Conservation (phyloP, 2,329 filamentous ascomycete genomes). For the Xylariaceae sp. region DNA sequence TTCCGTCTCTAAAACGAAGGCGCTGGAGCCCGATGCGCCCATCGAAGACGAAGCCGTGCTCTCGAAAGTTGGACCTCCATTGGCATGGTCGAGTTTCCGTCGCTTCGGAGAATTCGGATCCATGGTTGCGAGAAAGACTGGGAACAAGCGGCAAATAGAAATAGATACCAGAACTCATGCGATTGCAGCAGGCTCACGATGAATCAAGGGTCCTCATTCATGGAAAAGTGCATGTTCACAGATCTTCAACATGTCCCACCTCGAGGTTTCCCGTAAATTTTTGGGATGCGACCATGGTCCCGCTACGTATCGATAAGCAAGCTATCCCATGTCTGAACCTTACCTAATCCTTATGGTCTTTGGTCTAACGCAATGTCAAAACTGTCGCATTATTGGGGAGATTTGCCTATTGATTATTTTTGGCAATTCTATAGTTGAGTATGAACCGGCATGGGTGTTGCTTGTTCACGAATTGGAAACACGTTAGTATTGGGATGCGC, state of each 20-base stretch:
- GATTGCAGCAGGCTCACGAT: too few species aligned
- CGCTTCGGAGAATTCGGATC: slow-evolving; percentile 44
- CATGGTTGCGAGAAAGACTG: slow-evolving; percentile 31
- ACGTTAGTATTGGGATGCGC: too few species aligned
- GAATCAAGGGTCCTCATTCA: too few species aligned
- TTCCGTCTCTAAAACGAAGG: slow-evolving; percentile 57
- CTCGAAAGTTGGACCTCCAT: slow-evolving; percentile 36
- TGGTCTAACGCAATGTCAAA: too few species aligned
- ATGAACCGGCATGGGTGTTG: too few species aligned
- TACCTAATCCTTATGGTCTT: background rate
- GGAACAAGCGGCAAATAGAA: background rate
- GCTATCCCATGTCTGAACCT: background rate
- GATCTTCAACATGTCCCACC: slow-evolving; percentile 9
- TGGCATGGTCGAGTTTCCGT: slow-evolving; percentile 44
- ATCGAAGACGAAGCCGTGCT: slow-evolving; percentile 38
- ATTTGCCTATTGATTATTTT: too few species aligned
- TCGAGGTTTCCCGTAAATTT: slow-evolving; percentile 17
- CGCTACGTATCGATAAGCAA: slow-evolving; percentile 18
- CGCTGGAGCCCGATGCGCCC: slow-evolving; percentile 39
- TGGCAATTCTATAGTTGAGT: too few species aligned
- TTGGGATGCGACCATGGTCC: slow-evolving; percentile 2
- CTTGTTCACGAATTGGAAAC: too few species aligned
- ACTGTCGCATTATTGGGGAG: too few species aligned
- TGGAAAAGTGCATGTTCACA: background rate
- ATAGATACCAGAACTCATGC: too few species aligned